Conservation (phyloP, 1,284 basidiomycete genomes). For the Puccinia hordei region DNA sequence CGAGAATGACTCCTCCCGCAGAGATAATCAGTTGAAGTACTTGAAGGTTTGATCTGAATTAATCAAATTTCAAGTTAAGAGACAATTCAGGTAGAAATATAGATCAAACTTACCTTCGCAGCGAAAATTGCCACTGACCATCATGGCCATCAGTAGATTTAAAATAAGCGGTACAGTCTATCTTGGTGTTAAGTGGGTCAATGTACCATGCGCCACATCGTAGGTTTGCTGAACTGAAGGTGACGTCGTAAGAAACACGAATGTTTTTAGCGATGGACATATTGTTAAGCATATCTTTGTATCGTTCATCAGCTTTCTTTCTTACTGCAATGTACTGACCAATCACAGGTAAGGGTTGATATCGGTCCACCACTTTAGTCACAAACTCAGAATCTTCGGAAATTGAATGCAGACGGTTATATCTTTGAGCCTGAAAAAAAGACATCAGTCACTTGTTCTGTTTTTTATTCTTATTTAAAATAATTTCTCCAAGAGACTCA, state of each 20-base stretch:
- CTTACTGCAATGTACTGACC: conserved; percentile 63
- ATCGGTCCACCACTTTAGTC: conserved; percentile 65
- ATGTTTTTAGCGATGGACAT: background rate
- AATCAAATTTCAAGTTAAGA: conserved; percentile 45
- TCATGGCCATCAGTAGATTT: conserved; percentile 96
- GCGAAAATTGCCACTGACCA: conserved; percentile 60
- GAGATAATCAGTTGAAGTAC: conserved; percentile 68
- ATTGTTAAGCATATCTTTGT: no score
- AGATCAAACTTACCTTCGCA: background rate
- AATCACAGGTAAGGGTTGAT: conserved; percentile 67
- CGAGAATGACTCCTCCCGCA: conserved; percentile 74
- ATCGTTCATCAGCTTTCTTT: background rate
- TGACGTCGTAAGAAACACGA: conserved; percentile 40
- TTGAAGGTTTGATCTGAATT: conserved; percentile 74
- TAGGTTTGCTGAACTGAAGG: conserved; percentile 70
- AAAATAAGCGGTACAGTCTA: conserved; percentile 72
- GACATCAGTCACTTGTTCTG: background rate
- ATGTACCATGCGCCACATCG: conserved; percentile 95
- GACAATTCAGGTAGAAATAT: background rate
- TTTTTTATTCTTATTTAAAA: background rate
- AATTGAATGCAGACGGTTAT: conserved; percentile 83
- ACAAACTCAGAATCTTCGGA: conserved; percentile 75
- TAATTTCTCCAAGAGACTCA: background rate
- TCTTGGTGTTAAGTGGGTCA: conserved; percentile 63
- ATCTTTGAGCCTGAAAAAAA: conserved; percentile 66